These are phyloP conservation scores for Botrytis squamosa DNA, from an alignment of 2,329 filamentous ascomycete genomes.

Conservation along the genomic window DNA sequence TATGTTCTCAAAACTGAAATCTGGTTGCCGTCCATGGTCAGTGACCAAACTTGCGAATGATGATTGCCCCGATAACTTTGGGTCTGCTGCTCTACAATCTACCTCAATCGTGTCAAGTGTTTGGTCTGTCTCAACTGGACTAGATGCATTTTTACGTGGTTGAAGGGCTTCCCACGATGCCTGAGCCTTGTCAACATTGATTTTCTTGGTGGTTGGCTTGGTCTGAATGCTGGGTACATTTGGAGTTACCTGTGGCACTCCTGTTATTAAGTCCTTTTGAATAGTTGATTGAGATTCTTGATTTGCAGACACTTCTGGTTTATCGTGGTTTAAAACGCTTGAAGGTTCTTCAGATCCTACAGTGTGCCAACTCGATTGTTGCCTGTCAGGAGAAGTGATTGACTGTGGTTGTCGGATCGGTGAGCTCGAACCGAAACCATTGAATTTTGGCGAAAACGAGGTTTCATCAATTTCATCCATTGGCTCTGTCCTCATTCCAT, in stretches of 20 bases:
- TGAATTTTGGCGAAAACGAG: slow-evolving; percentile 37
- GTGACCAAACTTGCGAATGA: slow-evolving; percentile 46
- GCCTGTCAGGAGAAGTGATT: slow-evolving; percentile 19
- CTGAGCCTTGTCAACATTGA: slow-evolving; percentile 25
- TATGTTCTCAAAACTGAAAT: slow-evolving; percentile 43
- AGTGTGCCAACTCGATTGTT: slow-evolving; percentile 34
- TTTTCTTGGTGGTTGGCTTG: slow-evolving; percentile 1
- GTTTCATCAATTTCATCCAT: slow-evolving; percentile 25
- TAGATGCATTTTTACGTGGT: slow-evolving; percentile 13
- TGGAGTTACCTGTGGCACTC: neutral
- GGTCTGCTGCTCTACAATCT: slow-evolving; percentile 26
- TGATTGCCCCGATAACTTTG: slow-evolving; percentile 37
- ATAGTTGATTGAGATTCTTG: neutral
- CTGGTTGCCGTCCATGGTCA: slow-evolving; percentile 51
- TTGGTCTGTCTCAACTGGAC: slow-evolving; percentile 2
- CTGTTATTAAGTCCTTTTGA: neutral
- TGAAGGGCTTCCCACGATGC: slow-evolving; percentile 28
- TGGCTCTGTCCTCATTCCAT: slow-evolving; percentile 31
- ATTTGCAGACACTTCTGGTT: neutral
- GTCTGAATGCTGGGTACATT: neutral
- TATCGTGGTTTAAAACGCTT: slow-evolving; percentile 2
- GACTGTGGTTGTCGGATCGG: slow-evolving; percentile 10
- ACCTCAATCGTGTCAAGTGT: slow-evolving; percentile 10
- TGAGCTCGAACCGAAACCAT: slow-evolving; percentile 37
- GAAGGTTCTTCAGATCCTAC: slow-evolving; percentile 20